These are phyloP conservation scores for Piloderma croceum DNA, from an alignment of 768 basidiomycete species.

Conservation along the genomic window DNA sequence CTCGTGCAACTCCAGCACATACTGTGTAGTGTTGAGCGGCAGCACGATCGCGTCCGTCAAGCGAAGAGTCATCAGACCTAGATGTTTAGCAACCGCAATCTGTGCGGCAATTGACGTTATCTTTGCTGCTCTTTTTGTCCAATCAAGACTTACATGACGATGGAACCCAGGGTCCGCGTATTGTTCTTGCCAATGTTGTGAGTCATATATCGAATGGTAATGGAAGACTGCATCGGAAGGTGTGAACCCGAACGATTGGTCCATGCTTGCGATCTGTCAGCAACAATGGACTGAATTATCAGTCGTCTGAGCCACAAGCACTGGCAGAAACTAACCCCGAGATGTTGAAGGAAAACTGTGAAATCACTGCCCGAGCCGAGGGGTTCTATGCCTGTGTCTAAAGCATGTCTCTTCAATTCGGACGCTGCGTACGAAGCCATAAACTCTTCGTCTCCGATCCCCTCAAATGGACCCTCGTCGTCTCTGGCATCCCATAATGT, in stretches of 20 bases:
- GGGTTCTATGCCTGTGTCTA: constrained; percentile 43
- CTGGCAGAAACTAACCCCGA: constrained; percentile 50
- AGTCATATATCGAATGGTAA: constrained; percentile 74
- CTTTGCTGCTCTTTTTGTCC: too few relatives aligned
- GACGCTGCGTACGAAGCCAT: neutral
- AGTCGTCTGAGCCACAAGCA: too few relatives aligned
- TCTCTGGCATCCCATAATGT: constrained; percentile 75
- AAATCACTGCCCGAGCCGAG: constrained; percentile 87
- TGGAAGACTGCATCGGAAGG: constrained; percentile 63
- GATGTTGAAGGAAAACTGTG: constrained; percentile 84
- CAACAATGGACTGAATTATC: too few relatives aligned
- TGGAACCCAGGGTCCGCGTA: constrained; percentile 76
- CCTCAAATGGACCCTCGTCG: constrained; percentile 51
- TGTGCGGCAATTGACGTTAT: constrained; percentile 14
- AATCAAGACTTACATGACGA: constrained; percentile 49
- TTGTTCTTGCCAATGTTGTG: constrained; percentile 62
- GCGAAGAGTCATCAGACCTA: constrained; percentile 61
- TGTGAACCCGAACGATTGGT: constrained; percentile 26
- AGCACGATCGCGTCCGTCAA: constrained; percentile 58
- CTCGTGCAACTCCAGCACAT: constrained; percentile 54
- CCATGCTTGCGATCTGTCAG: constrained; percentile 34
- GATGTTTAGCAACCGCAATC: constrained; percentile 62
- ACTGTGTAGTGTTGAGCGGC: constrained; percentile 78
- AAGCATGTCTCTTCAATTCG: too few relatives aligned
- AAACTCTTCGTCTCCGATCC: constrained; percentile 8